Conservation (phyloP, 257 asterid genomes). For the Solanum dulcamara region DNA sequence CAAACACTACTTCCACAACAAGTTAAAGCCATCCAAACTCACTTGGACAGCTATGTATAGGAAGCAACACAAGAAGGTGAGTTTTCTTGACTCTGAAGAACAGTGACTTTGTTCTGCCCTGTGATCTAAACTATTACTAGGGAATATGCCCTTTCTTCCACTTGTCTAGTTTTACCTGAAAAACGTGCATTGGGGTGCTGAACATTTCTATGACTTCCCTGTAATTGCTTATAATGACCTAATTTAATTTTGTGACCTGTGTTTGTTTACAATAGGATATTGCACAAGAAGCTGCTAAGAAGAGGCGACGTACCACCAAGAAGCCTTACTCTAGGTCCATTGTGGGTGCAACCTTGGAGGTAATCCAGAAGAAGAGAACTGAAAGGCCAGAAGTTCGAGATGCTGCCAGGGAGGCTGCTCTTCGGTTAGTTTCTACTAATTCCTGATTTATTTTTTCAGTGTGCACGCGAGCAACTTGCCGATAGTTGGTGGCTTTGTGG, state of each 20-base stretch:
- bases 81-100: neutral
- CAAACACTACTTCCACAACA: slow-evolving; percentile 84
- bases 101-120: no score
- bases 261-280: slow-evolving; percentile 26
- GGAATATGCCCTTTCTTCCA: neutral
- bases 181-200: neutral
- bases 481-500: neutral
- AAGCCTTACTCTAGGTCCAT: slow-evolving; percentile 88
- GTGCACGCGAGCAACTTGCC: neutral
- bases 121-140: neutral
- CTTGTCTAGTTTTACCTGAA: neutral
- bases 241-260: neutral
- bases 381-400: slow-evolving; percentile 92
- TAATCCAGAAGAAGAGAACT: slow-evolving; percentile 71
- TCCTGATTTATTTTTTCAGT: neutral
- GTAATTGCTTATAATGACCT: neutral
- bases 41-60: slow-evolving; percentile 83
- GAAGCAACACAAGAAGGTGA: slow-evolving; percentile 84
- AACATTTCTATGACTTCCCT: neutral
- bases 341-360: slow-evolving; percentile 90
- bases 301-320: slow-evolving; percentile 78
- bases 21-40: slow-evolving; percentile 79
- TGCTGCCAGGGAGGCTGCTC: slow-evolving; percentile 93
- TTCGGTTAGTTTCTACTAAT: slow-evolving; percentile 29
- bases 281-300: slow-evolving; percentile 81